phyloP scores from a whole-genome alignment of 345 rosid genomes.

The Brassica incana region DNA sequence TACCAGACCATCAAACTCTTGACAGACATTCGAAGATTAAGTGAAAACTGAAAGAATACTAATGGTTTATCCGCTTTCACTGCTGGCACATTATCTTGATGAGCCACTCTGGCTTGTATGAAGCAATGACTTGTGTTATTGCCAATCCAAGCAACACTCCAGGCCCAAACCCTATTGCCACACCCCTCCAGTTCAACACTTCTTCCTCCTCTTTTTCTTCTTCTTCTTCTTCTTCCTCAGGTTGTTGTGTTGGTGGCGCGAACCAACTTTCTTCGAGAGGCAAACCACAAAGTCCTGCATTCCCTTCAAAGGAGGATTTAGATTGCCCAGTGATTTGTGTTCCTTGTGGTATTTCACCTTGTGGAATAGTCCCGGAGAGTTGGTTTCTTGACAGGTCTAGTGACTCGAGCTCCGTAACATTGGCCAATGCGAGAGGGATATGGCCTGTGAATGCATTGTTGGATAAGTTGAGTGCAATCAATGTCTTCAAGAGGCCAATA shows the following conservation, averaged over 20 bases:
- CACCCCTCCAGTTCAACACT: neutral
- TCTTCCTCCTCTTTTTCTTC: neutral
- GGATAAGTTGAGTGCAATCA: neutral
- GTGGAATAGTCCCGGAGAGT: slow-evolving; percentile 21
- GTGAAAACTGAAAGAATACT: no score
- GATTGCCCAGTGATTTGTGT: neutral
- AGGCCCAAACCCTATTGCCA: neutral
- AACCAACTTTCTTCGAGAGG: neutral
- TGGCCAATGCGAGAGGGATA: neutral
- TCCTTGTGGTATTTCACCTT: neutral
- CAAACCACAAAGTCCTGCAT: slow-evolving; percentile 25
- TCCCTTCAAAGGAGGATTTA: slow-evolving; percentile 15
- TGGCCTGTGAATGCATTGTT: neutral
- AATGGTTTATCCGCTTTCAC: no score
- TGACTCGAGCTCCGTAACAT: neutral
- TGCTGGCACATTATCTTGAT: no score
- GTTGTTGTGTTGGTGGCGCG: neutral
- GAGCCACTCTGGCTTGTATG: neutral
- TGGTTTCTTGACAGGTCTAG: neutral
- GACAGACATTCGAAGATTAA: no score
- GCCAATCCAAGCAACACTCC: neutral
- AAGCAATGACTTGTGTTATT: neutral
- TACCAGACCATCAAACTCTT: neutral
- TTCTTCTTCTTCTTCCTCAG: neutral
- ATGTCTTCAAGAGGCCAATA: neutral